Evolutionary conservation across 2,329 filamentous ascomycete species (phyloP), one percentile per base, ranked within the genome.

Genomic region (Didymella segeticola): DNA sequence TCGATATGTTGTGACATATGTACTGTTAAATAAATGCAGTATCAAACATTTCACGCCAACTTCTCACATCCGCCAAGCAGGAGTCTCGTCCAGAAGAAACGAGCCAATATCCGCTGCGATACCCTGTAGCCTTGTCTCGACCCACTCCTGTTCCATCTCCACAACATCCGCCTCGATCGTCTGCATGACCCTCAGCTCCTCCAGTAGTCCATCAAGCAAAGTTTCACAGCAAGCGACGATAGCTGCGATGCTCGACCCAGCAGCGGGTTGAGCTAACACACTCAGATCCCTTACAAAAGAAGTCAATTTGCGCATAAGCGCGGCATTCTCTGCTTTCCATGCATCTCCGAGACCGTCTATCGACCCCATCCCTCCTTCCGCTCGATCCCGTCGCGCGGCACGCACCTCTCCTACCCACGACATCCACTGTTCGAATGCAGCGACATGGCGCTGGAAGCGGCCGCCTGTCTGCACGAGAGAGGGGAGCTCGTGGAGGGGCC

Each of bases 401-500:
- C 66, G 69, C 11, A 71, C 53, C 22, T 68, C 58, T 39, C 70
- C 62, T n/a, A 74, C 69, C 51, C 61, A 51, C 7, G 37, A 48
- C 7, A 68, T 49, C 75, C 75, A 77, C 8, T 48, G 58, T 41
- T 68, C 64, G 43, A 76, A 77, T 0, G 63, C 63, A 34, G 52
- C 58, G 14, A 69, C 61, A 12, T 72, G 61, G 15, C 64, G 65
- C 23, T 62, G 58, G 22, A 71, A 67, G 6, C 74, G 69, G 7
- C 74, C 74, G 17, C 68, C 68, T 20, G 61, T 36, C 34, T 74
- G 68, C 8, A 71, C 53, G 25, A 75, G 52, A 2, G 65, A 66
- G 14, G 69, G 70, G 14, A 76, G 62, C 47, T 77, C 73, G 29
- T 73, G 66, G 2, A 77, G 60, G 2, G 75, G 68, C 5, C 62